phyloP scores from a whole-genome alignment of 768 basidiomycete species.

The Lactarius deliciosus region DNA sequence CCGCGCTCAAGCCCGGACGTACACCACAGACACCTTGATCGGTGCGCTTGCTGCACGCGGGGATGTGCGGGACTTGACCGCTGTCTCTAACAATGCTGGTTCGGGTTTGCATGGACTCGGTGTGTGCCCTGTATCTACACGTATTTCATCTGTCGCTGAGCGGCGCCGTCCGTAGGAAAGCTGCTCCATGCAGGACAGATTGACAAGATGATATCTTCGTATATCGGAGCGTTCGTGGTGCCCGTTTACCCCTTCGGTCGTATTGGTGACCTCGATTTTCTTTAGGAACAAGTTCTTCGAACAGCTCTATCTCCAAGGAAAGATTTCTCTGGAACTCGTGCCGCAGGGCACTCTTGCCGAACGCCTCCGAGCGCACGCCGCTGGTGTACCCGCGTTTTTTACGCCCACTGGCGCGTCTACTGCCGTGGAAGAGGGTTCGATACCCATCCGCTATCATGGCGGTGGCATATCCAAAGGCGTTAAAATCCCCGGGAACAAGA shows the following conservation, averaged over 20 bases:
- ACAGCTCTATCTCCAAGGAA: slow-evolving; percentile 71
- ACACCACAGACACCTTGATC: slow-evolving; percentile 72
- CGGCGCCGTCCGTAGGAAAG: slow-evolving; percentile 49
- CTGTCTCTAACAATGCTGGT: slow-evolving; percentile 89
- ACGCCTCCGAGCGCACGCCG: slow-evolving; percentile 83
- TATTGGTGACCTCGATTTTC: slow-evolving; percentile 3
- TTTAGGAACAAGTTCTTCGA: slow-evolving; percentile 85
- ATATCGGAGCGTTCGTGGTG: slow-evolving; percentile 72
- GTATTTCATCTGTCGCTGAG: background rate
- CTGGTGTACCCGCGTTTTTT: slow-evolving; percentile 92
- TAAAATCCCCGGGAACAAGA: slow-evolving; percentile 67
- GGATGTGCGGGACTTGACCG: slow-evolving; percentile 73
- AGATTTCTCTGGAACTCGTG: slow-evolving; percentile 83
- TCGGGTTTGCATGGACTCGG: slow-evolving; percentile 69
- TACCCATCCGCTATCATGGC: slow-evolving; percentile 75
- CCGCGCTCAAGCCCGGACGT: slow-evolving; percentile 7
- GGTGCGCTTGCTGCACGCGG: slow-evolving; percentile 70
- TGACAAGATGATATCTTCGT: slow-evolving; percentile 82
- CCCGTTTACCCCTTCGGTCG: slow-evolving; percentile 4
- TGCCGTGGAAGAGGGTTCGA: slow-evolving; percentile 74
- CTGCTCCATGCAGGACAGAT: slow-evolving; percentile 74
- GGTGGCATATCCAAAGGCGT: slow-evolving; percentile 73
- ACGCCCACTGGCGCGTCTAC: slow-evolving; percentile 89
- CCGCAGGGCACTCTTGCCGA: slow-evolving; percentile 92
- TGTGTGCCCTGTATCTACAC: slow-evolving; percentile 33